A percentile compares a stretch with the other conserved stretches of the same genome.
Conservation (phyloP, 345 rosid species). For the Salix suchowensis region DNA sequence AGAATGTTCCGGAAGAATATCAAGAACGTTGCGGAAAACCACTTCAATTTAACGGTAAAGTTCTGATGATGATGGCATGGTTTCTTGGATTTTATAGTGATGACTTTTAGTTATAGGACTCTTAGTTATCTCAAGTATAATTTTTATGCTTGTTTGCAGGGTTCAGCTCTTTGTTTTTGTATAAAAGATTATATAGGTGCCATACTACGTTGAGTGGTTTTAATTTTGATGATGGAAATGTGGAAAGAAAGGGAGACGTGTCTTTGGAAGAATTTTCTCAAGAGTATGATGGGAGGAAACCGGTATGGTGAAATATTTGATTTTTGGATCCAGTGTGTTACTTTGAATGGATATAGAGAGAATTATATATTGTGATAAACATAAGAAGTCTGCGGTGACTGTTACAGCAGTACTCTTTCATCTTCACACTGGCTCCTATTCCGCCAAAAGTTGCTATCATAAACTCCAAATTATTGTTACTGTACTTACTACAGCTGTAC, state of each 20-base stretch:
- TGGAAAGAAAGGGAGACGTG: conserved; percentile 54
- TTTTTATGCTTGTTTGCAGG: conserved; percentile 42
- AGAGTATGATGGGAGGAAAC: conserved; percentile 60
- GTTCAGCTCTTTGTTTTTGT: conserved; percentile 72
- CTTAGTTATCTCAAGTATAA: conserved; percentile 14
- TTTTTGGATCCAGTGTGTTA: neutral
- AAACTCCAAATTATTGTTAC: too few species aligned
- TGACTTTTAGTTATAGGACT: neutral
- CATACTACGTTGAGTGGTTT: conserved; percentile 59
- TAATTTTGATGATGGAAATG: conserved; percentile 62
- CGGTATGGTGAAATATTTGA: conserved; percentile 44
- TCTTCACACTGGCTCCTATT: too few species aligned
- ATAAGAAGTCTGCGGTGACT: too few species aligned
- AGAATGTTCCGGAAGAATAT: conserved; percentile 44
- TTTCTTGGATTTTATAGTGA: neutral
- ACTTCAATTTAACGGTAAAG: conserved; percentile 64
- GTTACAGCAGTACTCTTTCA: too few species aligned
- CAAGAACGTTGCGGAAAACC: conserved; percentile 33
- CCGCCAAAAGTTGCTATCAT: too few species aligned
- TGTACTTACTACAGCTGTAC: too few species aligned
- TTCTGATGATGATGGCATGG: neutral
- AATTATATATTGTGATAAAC: neutral
- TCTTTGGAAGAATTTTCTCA: conserved; percentile 53
- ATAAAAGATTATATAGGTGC: conserved; percentile 82
- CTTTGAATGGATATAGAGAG: neutral